Base-by-base conservation (phyloP, 352 stramenopile genomes). In the Phytophthora ohioensis region DNA sequence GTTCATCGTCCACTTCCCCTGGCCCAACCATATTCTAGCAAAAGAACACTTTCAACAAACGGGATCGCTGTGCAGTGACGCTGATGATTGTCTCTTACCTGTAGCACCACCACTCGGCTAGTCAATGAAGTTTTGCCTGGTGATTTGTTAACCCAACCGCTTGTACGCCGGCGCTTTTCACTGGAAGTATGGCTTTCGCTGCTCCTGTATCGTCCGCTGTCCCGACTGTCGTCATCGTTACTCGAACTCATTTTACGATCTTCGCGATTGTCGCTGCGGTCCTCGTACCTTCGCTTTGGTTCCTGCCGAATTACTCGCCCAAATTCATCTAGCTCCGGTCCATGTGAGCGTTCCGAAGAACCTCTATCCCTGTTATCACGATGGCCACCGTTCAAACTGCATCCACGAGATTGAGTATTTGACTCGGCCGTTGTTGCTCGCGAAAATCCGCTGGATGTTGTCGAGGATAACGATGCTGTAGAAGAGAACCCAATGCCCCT, bases 11-110 rank as follows among this genome's bases (percentile, higher is more conserved):
- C 6, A 97, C 92, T 79, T 98, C 90, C 12, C 87, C 91, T 11
- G 89, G 88, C 13, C 82, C 89, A 47, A 98, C 91, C 91, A 98
- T 97, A 75, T 98, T 98, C 87, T 97, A 73, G 30, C 35, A 77
- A 27, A 48, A 42, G 7, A 35, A 52, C 10, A 56, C 15, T 30
- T 15, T 56, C n/a, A 58, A 13, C 32, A 57, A 49, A 15, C n/a
- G 27, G 27, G 15, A 27, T 49, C 17, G n/a, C 46, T n/a, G 27
- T 36, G 8, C 32, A 48, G 35, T 12, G 47, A 17, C 15, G 34
- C 3, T 36, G 12, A 45, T 11, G 17, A 48, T 45, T 4, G 30
- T 10, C 5, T 69, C 36, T 61, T 65, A 84, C 73, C 66, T 76
- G 63, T 38, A 82, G 52, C 9, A 82, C 35, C 64, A 82, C 72